Base-by-base conservation (phyloP, 352 stramenopile species). In the Globisporangium acanthophoron region DNA sequence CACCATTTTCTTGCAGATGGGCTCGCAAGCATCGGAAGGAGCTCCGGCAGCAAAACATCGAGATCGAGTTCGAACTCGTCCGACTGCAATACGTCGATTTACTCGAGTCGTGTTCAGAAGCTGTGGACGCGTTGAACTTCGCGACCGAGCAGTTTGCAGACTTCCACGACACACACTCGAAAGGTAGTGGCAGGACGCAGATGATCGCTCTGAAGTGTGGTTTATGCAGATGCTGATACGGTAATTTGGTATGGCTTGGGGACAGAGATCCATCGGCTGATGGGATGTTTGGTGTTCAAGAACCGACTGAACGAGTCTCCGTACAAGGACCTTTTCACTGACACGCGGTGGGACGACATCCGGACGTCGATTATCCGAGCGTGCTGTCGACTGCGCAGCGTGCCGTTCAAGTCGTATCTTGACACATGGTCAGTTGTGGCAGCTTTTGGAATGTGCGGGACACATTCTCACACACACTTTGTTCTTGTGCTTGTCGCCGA, bases 21-120 rank as follows among this genome's bases (percentile, higher is more conserved):
- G 76, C 81, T 27, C 66, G 70, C 31, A 63, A 70, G 54, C 66
- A 90, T 37, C 79, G 76, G 20, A 69, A 79, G 0, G 70, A 87
- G 27, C 63, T 92, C 40, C 62, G 61, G 21, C 58, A 52, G 27
- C 67, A 88, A 20, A 61, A 76, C 20, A 78, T 90, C 45, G 76
- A 90, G 52, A 78, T 96, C 27, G 85, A 94, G 61, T 96, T 94
- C 62, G 76, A 93, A 55, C 64, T 96, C 4, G 73, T 90, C n/a
- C 75, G 83, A 1, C 71, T 94, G 48, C 85, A 91, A 57, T 96
- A 92, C 58, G 68, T 96, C 24, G 76, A 90, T 35, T 65, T 87
- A 18, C 70, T 92, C 24, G 78, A 90, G 54, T 78, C 56, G 27
- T 88, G 78, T 18, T 63, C 74, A 12, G 69, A 88, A 18, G 79